Percentiles rank a stretch among this genome's conserved stretches.
phyloP scores from a whole-genome alignment of 345 rosid species.

The Firmiana major region DNA sequence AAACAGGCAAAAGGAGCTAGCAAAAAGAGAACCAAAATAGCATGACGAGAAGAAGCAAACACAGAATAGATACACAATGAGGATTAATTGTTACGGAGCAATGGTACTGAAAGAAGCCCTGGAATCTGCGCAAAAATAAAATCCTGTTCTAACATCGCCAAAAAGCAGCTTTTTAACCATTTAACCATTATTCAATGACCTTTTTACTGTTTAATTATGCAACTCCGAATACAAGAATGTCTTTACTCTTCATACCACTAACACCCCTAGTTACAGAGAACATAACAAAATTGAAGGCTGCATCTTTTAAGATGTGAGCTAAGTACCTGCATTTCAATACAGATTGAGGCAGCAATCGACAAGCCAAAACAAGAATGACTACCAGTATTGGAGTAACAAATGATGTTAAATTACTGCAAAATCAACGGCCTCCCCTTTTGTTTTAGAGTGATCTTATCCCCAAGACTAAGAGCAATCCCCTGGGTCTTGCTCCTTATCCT shows the following conservation, averaged over 20 bases:
- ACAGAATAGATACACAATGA: not conserved
- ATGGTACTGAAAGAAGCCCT: not conserved
- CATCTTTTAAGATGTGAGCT: not conserved
- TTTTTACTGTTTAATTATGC: not conserved
- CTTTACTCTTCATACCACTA: not conserved
- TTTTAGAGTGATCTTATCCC: conserved; percentile 76
- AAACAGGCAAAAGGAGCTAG: not conserved
- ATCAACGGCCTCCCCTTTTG: conserved; percentile 74
- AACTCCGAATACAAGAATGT: conserved; percentile 10
- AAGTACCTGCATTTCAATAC: not conserved
- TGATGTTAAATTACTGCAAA: not conserved
- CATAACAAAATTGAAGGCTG: not conserved
- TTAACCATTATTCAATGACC: not conserved
- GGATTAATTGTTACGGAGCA: not conserved
- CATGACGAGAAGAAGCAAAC: not conserved
- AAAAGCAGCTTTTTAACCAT: not conserved
- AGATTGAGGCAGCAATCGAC: not conserved
- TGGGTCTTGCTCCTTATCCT: conserved; percentile 82
- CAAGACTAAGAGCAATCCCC: conserved; percentile 76
- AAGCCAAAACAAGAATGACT: not conserved
- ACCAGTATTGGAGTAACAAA: not conserved
- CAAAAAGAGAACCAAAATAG: no score
- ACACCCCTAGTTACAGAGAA: conserved; percentile 6
- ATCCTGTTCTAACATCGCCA: not conserved
- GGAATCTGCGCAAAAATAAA: not conserved